Conservation (phyloP, 2,329 filamentous ascomycete genomes). For the Ceratocystis lukuohia region DNA sequence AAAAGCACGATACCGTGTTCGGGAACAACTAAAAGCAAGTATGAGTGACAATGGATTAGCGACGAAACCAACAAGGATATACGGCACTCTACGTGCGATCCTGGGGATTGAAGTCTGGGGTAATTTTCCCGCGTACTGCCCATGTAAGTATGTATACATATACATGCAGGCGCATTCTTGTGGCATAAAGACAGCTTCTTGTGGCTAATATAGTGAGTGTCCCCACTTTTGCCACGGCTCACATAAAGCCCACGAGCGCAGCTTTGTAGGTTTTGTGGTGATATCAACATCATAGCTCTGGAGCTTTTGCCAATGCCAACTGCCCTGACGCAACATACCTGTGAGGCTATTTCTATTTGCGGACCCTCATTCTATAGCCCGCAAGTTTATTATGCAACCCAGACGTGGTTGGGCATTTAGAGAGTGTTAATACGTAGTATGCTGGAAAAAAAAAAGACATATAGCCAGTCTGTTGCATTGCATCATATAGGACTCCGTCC, state of each 20-base stretch:
- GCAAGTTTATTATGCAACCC: neutral
- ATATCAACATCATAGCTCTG: neutral
- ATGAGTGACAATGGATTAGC: neutral
- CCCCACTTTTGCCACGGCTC: neutral
- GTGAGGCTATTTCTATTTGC: neutral
- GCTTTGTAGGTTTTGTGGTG: neutral
- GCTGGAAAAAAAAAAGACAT: neutral
- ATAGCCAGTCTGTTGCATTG: neutral
- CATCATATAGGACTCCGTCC: no score
- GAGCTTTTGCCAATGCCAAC: neutral
- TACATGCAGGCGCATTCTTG: neutral
- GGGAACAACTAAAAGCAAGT: neutral
- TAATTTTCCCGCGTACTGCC: neutral
- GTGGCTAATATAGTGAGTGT: neutral
- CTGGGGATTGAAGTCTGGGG: neutral
- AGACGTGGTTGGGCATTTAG: neutral
- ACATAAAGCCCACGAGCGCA: neutral
- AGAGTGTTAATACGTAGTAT: neutral
- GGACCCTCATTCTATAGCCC: neutral
- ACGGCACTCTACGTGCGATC: neutral
- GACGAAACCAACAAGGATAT: slow-evolving; percentile 1
- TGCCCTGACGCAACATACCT: neutral
- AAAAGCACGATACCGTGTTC: neutral
- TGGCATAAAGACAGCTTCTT: neutral
- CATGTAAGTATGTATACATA: neutral